These are phyloP conservation scores for Didymella pomorum DNA, from an alignment of 2,329 filamentous ascomycete species.

Conservation along the genomic window DNA sequence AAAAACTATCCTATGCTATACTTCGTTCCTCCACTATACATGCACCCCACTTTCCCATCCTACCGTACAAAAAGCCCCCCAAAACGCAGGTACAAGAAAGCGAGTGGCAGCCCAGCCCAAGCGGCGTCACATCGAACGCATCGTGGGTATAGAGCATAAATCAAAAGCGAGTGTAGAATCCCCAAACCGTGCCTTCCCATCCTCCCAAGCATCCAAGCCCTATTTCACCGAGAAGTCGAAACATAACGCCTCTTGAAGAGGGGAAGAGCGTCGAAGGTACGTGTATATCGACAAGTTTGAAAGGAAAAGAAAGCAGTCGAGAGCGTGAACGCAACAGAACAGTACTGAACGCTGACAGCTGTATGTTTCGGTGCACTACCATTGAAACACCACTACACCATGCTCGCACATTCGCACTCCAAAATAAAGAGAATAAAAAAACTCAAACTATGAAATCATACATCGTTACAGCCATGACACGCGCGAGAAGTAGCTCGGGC, in stretches of 20 bases:
- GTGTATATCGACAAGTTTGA: slow-evolving; percentile 16
- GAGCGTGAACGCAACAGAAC: background rate
- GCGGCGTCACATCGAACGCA: slow-evolving; percentile 14
- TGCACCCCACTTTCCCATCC: background rate
- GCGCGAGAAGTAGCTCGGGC: slow-evolving; percentile 4
- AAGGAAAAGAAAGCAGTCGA: background rate
- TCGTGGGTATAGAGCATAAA: slow-evolving; percentile 18
- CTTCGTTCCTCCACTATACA: slow-evolving; percentile 3
- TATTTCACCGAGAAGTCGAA: too few relatives aligned
- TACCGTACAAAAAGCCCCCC: background rate
- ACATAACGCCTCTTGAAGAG: too few relatives aligned
- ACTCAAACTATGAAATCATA: background rate
- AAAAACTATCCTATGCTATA: slow-evolving; percentile 6
- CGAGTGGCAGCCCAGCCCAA: slow-evolving; percentile 22
- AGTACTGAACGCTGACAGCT: slow-evolving; percentile 20
- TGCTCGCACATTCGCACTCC: background rate
- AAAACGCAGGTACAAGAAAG: slow-evolving; percentile 11
- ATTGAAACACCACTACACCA: slow-evolving; percentile 24
- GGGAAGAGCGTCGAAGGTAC: background rate
- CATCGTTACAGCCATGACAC: slow-evolving; percentile 5
- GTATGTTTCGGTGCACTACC: slow-evolving; percentile 25
- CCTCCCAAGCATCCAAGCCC: background rate
- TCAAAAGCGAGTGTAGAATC: slow-evolving; percentile 13
- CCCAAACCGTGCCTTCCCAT: too few relatives aligned
- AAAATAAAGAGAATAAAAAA: slow-evolving; percentile 3